These are phyloP conservation scores for Fusarium nygamai DNA, from an alignment of 2,329 filamentous ascomycete species.

Conservation along the genomic window DNA sequence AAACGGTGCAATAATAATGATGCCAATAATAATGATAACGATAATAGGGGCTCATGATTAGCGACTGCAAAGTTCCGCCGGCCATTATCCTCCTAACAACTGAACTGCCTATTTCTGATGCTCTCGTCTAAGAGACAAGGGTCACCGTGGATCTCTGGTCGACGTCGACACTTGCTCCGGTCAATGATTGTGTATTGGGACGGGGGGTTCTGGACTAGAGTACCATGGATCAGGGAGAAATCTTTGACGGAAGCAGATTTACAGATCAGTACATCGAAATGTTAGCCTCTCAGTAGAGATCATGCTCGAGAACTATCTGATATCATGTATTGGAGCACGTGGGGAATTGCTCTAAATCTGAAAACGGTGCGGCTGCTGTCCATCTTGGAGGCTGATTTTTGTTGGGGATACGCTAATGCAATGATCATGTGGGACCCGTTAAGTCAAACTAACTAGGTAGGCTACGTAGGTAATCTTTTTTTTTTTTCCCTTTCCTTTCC, in stretches of 20 bases:
- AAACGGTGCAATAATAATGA: background rate
- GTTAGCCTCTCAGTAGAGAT: background rate
- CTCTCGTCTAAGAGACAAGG: slow-evolving; percentile 13
- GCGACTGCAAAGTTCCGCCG: slow-evolving; percentile 12
- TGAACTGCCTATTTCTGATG: slow-evolving; percentile 31
- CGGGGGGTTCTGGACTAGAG: slow-evolving; percentile 21
- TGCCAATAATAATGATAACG: background rate
- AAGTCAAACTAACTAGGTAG: slow-evolving; percentile 2
- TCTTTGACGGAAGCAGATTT: background rate
- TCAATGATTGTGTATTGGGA: slow-evolving; percentile 13
- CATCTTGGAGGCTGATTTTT: slow-evolving; percentile 33
- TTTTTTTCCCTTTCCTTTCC: background rate
- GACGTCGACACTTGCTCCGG: slow-evolving; percentile 27
- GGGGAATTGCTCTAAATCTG: slow-evolving; percentile 33
- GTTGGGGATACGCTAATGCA: slow-evolving; percentile 46
- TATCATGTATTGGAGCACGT: slow-evolving; percentile 4
- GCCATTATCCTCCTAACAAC: background rate
- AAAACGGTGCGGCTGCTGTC: slow-evolving; percentile 28
- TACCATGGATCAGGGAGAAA: slow-evolving; percentile 7
- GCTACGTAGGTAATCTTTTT: slow-evolving; percentile 4
- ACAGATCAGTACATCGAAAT: background rate
- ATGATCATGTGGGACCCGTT: slow-evolving; percentile 32
- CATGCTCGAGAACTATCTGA: background rate
- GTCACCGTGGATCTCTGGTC: slow-evolving; percentile 28
- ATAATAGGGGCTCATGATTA: background rate